Evolutionary conservation across 805 yeast species (phyloP).

Genomic region (Lachancea cidri): DNA sequence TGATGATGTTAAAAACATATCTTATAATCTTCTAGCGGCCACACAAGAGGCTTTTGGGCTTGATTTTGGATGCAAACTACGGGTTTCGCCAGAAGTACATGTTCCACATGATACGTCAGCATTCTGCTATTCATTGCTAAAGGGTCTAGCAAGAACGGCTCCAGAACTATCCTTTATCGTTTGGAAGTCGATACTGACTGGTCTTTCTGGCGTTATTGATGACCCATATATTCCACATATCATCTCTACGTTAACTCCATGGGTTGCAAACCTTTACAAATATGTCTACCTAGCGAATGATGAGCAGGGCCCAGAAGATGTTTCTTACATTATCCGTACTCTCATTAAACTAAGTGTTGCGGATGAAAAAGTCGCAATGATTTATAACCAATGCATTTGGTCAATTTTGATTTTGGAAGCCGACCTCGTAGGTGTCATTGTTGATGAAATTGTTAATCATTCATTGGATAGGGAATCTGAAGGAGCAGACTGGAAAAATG

Average conservation of each 20-base stretch:
- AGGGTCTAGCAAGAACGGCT: conserved; percentile 47
- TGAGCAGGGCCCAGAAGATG: conserved; percentile 53
- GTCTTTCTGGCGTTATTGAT: conserved; percentile 20
- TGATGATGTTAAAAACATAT: conserved; percentile 54
- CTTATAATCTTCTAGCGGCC: conserved; percentile 59
- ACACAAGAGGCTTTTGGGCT: conserved; percentile 55
- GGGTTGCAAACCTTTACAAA: conserved; percentile 64
- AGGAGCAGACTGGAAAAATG: conserved; percentile 60
- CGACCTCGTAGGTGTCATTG: conserved; percentile 48
- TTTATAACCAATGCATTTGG: conserved; percentile 63
- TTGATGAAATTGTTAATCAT: conserved; percentile 70
- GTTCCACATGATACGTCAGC: conserved; percentile 65
- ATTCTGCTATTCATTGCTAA: conserved; percentile 53
- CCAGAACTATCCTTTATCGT: conserved; percentile 62
- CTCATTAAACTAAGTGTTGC: conserved; percentile 54
- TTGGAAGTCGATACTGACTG: conserved; percentile 26
- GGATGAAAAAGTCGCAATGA: conserved; percentile 44
- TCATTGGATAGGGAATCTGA: conserved; percentile 77
- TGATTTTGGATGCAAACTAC: conserved; percentile 52
- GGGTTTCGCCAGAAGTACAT: conserved; percentile 52
- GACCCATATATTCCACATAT: conserved; percentile 21
- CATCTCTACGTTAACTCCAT: conserved; percentile 46
- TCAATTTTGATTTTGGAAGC: conserved; percentile 57
- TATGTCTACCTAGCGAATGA: conserved; percentile 51
- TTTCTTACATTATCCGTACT: conserved; percentile 56